Conservation (phyloP, 371 early-diverging fungal genomes). For the Gilbertella persicaria region DNA sequence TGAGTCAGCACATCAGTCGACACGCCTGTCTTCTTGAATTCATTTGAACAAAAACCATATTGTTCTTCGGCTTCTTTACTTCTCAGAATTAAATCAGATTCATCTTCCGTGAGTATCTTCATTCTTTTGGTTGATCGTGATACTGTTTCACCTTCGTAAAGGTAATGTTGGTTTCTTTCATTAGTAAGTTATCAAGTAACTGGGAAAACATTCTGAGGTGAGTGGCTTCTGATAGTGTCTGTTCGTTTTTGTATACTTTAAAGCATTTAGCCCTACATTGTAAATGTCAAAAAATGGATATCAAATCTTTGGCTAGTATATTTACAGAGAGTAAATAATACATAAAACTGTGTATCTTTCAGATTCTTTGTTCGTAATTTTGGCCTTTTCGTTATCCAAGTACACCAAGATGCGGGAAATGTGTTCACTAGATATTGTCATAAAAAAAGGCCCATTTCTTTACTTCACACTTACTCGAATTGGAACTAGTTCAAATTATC, state of each 20-base stretch:
- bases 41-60: constrained; percentile 5
- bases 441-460: neutral
- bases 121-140: constrained; percentile 12
- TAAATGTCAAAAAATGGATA: constrained; percentile 3
- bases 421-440: constrained; percentile 2
- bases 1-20: neutral
- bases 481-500: neutral
- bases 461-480: constrained; percentile 2
- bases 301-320: constrained; percentile 3
- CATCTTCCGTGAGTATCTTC: constrained; percentile 7
- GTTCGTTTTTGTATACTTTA: constrained; percentile 3
- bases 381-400: neutral
- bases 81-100: constrained; percentile 2
- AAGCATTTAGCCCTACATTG: constrained; percentile 3
- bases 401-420: neutral
- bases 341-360: neutral
- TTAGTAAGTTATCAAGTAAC: constrained; percentile 7
- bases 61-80: constrained; percentile 5
- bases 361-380: constrained; percentile 1
- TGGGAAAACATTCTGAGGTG: neutral
- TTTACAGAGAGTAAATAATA: neutral
- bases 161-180: neutral
- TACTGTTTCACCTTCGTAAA: constrained; percentile 4
- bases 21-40: constrained; percentile 6
- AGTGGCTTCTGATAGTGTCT: constrained; percentile 4